These are phyloP conservation scores for Crucibulum laeve DNA, from an alignment of 768 basidiomycete genomes.

Conservation along the genomic window DNA sequence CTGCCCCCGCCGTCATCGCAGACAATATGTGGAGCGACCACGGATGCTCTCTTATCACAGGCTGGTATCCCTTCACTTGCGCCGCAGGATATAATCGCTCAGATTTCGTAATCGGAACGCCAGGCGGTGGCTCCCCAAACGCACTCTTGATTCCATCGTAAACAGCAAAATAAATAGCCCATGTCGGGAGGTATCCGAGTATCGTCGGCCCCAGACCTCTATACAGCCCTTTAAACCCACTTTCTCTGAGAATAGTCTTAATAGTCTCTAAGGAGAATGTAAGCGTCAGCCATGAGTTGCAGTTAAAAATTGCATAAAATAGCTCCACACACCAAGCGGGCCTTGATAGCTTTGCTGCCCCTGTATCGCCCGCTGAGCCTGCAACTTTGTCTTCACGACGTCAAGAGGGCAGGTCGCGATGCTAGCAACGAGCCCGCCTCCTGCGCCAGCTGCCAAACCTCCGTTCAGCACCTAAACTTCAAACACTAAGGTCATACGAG, in stretches of 20 bases:
- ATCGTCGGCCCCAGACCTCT: slow-evolving; percentile 97
- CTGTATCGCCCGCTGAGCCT: slow-evolving; percentile 78
- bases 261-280: slow-evolving; percentile 28
- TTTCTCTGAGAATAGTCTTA: slow-evolving; percentile 43
- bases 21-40: slow-evolving; percentile 90
- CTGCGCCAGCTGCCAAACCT: slow-evolving; percentile 72
- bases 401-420: slow-evolving; percentile 96
- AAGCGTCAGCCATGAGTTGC: slow-evolving; percentile 6
- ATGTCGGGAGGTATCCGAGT: slow-evolving; percentile 94
- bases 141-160: slow-evolving; percentile 92
- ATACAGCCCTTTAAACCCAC: slow-evolving; percentile 88
- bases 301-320: slow-evolving; percentile 8
- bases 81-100: slow-evolving; percentile 75
- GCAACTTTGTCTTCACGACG: slow-evolving; percentile 95
- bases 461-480: slow-evolving; percentile 4
- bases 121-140: slow-evolving; percentile 66
- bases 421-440: slow-evolving; percentile 89
- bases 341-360: slow-evolving; percentile 77
- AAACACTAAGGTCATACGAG: slow-evolving; percentile 4
- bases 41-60: slow-evolving; percentile 72
- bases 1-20: slow-evolving; percentile 93
- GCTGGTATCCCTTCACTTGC: slow-evolving; percentile 83
- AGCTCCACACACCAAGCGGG: slow-evolving; percentile 51
- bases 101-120: slow-evolving; percentile 15
- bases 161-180: slow-evolving; percentile 98